phyloP scores from a whole-genome alignment of 805 yeast species.

The Scheffersomyces ergatensis region DNA sequence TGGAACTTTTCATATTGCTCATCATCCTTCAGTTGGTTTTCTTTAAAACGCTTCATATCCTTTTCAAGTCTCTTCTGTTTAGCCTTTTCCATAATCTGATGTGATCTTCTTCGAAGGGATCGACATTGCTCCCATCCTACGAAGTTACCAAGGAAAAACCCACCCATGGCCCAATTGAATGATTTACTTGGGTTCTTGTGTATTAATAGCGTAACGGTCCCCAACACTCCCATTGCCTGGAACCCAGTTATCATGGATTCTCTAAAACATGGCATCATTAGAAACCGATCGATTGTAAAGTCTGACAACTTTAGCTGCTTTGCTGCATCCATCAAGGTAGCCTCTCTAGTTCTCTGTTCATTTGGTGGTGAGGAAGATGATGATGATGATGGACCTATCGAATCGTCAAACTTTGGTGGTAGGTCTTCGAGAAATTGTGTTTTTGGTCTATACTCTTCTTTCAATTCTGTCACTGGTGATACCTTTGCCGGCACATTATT shows the following conservation, averaged over 20 bases:
- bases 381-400: conserved; percentile 12
- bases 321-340: conserved; percentile 34
- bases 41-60: conserved; percentile 27
- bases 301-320: conserved; percentile 45
- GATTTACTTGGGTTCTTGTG: conserved; percentile 63
- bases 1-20: conserved; percentile 25
- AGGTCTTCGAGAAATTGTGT: conserved; percentile 45
- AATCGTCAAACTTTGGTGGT: conserved; percentile 49
- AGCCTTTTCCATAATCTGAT: conserved; percentile 68
- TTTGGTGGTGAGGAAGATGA: background rate
- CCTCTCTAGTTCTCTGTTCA: conserved; percentile 1
- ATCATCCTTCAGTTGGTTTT: conserved; percentile 16
- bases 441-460: conserved; percentile 3
- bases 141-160: conserved; percentile 73
- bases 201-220: conserved; percentile 62
- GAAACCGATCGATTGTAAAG: conserved; percentile 49
- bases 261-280: conserved; percentile 72
- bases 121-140: conserved; percentile 95
- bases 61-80: conserved; percentile 45
- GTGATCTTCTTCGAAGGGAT: conserved; percentile 60
- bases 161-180: conserved; percentile 80
- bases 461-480: conserved; percentile 30
- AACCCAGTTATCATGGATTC: conserved; percentile 78
- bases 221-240: conserved; percentile 67
- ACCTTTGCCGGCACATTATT: conserved; percentile 33